Base-by-base conservation (phyloP, 2,329 filamentous ascomycete species). In the Colletotrichum lini region DNA sequence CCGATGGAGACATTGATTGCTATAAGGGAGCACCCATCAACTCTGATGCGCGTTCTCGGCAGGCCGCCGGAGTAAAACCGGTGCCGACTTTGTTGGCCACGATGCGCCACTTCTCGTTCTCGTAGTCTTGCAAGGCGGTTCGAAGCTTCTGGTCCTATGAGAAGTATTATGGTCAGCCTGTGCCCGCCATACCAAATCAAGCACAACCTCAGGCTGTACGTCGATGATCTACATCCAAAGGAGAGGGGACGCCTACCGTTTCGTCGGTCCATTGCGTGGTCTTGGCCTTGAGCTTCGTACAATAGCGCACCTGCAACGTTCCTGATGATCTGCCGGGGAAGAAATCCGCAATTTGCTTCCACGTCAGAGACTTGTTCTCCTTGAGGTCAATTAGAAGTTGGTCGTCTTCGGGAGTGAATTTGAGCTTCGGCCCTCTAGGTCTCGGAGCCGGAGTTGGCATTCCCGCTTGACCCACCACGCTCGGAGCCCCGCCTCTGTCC, bases 261-360 rank as follows among this genome's bases (percentile, higher is more conserved):
- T 98, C 95, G 75, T 97, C 94, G 61, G 93, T 97, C 95, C 95
- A 98, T 77, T 94, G 90, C 15, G 94, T 97, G 49, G 93, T 95
- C 85, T 98, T 98, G 16, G 94, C 95, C 83, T 97, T 98, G 63
- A 98, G 85, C 83, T 97, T 98, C 53, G 95, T 98, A 80, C 95
- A 98, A 80, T 98, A 98, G 45, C 95, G 92, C 65, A 98, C 95
- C 81, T 98, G 95, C 72, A 98, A 84, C 40, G 95, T 98, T 21
- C 95, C 95, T 56, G 94, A 97, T 70, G 94, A 96, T 69, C 95
- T 88, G 1, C 95, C 95, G 0, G 95, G 95, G 76, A 98, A 98
- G 83, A 98, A 98, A 79, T 98, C 95, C 67, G 95, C 94, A 78
- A 98, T 98, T 85, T 98, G 95, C 83, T 97, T 98, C 95, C 95